phyloP scores from a whole-genome alignment of 2,329 filamentous ascomycete genomes.

The Fusarium sp. region DNA sequence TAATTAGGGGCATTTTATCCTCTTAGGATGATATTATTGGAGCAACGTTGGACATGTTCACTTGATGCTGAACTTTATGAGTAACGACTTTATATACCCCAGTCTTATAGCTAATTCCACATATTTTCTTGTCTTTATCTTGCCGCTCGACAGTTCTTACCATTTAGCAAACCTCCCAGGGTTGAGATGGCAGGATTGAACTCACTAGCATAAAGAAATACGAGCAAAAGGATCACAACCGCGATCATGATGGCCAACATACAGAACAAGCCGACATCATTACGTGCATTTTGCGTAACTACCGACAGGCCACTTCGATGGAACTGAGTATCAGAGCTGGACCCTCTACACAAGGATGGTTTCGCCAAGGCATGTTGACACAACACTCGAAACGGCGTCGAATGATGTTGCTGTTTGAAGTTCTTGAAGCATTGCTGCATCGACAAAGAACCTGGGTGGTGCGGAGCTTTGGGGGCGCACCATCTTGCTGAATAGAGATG shows the following conservation, averaged over 20 bases:
- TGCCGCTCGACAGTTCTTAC: background rate
- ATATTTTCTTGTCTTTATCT: background rate
- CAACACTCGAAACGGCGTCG: background rate
- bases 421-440: background rate
- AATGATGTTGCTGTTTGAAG: background rate
- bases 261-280: background rate
- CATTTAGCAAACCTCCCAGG: background rate
- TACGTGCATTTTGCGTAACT: background rate
- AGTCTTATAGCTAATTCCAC: conserved; percentile 31
- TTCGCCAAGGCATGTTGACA: background rate
- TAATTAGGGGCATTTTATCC: conserved; percentile 16
- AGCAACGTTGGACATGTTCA: conserved; percentile 25
- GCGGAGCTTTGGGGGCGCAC: background rate
- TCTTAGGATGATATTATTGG: conserved; percentile 21
- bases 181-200: no score
- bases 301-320: background rate
- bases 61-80: conserved; percentile 29
- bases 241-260: background rate
- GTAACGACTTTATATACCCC: conserved; percentile 41
- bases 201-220: background rate
- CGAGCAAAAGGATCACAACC: background rate
- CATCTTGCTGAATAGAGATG: background rate
- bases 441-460: background rate
- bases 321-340: background rate
- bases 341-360: background rate